phyloP scores from a whole-genome alignment of 2,329 filamentous ascomycete species.

The Dactylellina sp. region DNA sequence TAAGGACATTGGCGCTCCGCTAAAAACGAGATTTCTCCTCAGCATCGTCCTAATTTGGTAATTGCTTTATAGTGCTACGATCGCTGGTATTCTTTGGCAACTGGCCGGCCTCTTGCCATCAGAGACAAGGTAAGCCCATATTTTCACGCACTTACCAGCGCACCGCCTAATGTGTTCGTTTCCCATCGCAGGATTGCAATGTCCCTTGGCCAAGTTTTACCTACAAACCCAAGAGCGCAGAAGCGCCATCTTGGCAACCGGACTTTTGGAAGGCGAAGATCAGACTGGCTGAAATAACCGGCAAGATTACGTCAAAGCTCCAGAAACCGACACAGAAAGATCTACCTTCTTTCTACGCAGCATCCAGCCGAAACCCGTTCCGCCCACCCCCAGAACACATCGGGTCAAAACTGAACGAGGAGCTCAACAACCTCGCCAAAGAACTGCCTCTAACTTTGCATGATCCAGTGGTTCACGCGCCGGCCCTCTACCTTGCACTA shows the following conservation, averaged over 20 bases:
- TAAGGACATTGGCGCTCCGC: neutral
- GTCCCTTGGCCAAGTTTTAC: constrained; percentile 44
- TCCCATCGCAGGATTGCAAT: constrained; percentile 42
- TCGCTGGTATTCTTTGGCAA: constrained; percentile 52
- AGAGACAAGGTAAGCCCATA: constrained; percentile 41
- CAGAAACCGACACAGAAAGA: constrained; percentile 50
- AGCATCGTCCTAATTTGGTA: too few relatives aligned
- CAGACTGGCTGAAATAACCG: constrained; percentile 47
- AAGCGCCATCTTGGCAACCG: constrained; percentile 46
- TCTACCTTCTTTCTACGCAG: constrained; percentile 48
- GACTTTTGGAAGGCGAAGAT: constrained; percentile 51
- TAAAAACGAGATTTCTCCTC: too few relatives aligned
- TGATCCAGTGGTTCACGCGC: constrained; percentile 40
- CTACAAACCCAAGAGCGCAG: constrained; percentile 31
- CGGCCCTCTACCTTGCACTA: constrained; percentile 40
- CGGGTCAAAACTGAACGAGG: constrained; percentile 47
- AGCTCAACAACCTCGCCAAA: constrained; percentile 50
- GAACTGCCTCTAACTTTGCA: constrained; percentile 31
- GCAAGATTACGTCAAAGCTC: constrained; percentile 54
- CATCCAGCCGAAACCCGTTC: constrained; percentile 46
- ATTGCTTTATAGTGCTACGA: constrained; percentile 44
- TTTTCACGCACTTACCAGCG: too few relatives aligned
- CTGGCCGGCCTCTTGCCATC: constrained; percentile 43
- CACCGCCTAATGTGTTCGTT: constrained; percentile 10
- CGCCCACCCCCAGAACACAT: constrained; percentile 47